These are phyloP conservation scores for Phycomyces blakesleeanus DNA, from an alignment of 192 early-diverging fungal species.

Conservation along the genomic window DNA sequence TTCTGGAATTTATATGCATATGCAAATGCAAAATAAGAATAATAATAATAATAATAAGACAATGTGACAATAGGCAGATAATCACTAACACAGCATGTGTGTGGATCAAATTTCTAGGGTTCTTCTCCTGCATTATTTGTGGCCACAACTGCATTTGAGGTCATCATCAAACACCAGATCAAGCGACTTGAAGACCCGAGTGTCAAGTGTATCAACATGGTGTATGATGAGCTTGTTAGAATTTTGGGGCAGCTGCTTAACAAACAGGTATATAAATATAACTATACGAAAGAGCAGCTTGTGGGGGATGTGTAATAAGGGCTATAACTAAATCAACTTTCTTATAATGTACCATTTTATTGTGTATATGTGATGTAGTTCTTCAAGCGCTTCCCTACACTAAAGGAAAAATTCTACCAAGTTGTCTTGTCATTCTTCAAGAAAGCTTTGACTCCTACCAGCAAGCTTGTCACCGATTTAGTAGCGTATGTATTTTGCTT, in stretches of 20 bases:
- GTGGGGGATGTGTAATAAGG: too few relatives aligned
- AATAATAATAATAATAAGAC: too few relatives aligned
- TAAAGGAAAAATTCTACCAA: slow-evolving; percentile 89
- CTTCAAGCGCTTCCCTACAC: slow-evolving; percentile 94
- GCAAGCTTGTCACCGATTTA: slow-evolving; percentile 91
- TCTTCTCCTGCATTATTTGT: slow-evolving; percentile 97
- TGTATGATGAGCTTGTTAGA: slow-evolving; percentile 96
- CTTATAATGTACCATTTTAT: background rate
- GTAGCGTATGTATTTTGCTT: slow-evolving; percentile 64
- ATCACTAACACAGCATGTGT: too few relatives aligned
- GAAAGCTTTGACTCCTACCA: slow-evolving; percentile 85
- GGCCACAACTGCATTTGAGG: slow-evolving; percentile 95
- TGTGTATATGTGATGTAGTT: slow-evolving; percentile 38
- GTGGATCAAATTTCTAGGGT: too few relatives aligned
- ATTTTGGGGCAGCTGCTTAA: slow-evolving; percentile 90
- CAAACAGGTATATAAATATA: slow-evolving; percentile 64
- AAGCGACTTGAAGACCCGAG: slow-evolving; percentile 96
- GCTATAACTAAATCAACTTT: slow-evolving; percentile 4
- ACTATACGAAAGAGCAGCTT: too few relatives aligned
- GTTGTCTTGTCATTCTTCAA: slow-evolving; percentile 95
- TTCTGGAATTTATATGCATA: too few relatives aligned
- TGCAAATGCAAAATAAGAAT: too few relatives aligned
- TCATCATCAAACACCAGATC: slow-evolving; percentile 99
- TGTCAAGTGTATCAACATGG: slow-evolving; percentile 90
- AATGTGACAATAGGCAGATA: too few relatives aligned